A percentile compares a stretch with the other conserved stretches of the same genome.
Conservation (phyloP, 768 basidiomycete species). For the Ramaria sp. region DNA sequence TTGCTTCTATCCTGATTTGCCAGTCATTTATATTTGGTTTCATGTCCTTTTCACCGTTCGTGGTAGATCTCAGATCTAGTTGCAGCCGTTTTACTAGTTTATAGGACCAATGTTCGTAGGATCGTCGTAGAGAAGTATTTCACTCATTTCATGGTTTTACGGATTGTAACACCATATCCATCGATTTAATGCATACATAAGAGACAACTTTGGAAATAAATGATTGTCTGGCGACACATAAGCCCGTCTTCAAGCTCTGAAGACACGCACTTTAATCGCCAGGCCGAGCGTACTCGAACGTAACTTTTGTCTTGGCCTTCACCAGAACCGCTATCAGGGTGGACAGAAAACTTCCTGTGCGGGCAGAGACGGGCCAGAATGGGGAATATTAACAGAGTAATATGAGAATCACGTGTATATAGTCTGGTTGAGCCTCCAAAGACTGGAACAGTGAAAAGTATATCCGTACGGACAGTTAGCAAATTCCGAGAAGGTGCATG, state of each 20-base stretch:
- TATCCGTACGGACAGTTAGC: too few relatives aligned
- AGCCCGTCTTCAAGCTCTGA: neutral
- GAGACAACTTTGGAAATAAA: neutral
- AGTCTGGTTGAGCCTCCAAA: too few relatives aligned
- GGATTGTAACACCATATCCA: too few relatives aligned
- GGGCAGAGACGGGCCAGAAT: conserved; percentile 6
- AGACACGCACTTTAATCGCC: neutral
- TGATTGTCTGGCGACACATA: neutral
- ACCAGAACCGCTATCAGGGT: conserved; percentile 6
- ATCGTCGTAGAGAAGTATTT: neutral
- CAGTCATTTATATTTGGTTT: too few relatives aligned
- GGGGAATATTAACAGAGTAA: too few relatives aligned
- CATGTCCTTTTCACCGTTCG: too few relatives aligned
- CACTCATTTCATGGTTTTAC: too few relatives aligned
- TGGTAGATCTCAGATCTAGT: too few relatives aligned
- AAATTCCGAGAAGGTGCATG: too few relatives aligned
- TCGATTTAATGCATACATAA: too few relatives aligned
- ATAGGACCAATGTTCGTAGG: neutral
- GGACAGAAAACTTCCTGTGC: conserved; percentile 4
- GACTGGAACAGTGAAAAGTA: too few relatives aligned
- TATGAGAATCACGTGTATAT: too few relatives aligned
- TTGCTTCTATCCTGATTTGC: neutral
- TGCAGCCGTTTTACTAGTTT: neutral
- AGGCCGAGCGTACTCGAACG: neutral
- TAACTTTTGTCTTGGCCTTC: neutral